Evolutionary conservation across 1,139 yeast genomes (phyloP).

Genomic region (Lodderomyces theae): DNA sequence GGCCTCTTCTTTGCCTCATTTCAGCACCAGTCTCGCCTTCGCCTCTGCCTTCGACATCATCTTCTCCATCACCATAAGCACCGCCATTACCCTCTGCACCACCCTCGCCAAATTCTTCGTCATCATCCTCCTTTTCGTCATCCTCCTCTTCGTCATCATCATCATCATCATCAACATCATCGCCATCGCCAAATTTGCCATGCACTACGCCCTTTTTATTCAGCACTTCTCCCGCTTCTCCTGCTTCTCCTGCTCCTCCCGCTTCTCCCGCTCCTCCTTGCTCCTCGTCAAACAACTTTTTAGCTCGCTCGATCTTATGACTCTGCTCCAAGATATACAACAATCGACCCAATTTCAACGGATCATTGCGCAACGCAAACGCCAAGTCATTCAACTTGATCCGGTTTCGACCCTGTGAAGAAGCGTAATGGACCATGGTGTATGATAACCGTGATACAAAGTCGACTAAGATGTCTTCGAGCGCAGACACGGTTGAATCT

Average conservation of each 20-base stretch:
- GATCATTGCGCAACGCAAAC: slow-evolving; percentile 79
- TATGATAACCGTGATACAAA: slow-evolving; percentile 61
- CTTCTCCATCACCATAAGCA: too few relatives aligned
- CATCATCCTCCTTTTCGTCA: neutral
- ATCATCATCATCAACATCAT: slow-evolving; percentile 13
- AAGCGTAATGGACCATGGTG: slow-evolving; percentile 23
- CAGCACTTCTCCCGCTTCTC: too few relatives aligned
- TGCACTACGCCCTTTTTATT: slow-evolving; percentile 12
- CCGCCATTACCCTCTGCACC: too few relatives aligned
- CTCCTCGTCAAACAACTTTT: slow-evolving; percentile 59
- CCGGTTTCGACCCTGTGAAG: slow-evolving; percentile 55
- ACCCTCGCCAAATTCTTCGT: slow-evolving; percentile 1
- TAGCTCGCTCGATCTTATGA: slow-evolving; percentile 73
- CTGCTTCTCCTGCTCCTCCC: too few relatives aligned
- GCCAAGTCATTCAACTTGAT: slow-evolving; percentile 86
- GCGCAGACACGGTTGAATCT: slow-evolving; percentile 70
- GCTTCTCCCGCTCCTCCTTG: slow-evolving; percentile 11
- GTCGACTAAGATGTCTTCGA: slow-evolving; percentile 82
- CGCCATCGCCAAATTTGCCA: slow-evolving; percentile 13
- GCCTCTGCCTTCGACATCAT: slow-evolving; percentile 3
- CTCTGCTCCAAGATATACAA: slow-evolving; percentile 76
- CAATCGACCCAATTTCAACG: slow-evolving; percentile 78
- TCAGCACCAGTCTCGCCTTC: too few relatives aligned
- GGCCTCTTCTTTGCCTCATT: too few relatives aligned
- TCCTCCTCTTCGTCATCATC: slow-evolving; percentile 13